These are phyloP conservation scores for Fusarium duplospermum DNA, from an alignment of 2,329 filamentous ascomycete species.

Conservation along the genomic window DNA sequence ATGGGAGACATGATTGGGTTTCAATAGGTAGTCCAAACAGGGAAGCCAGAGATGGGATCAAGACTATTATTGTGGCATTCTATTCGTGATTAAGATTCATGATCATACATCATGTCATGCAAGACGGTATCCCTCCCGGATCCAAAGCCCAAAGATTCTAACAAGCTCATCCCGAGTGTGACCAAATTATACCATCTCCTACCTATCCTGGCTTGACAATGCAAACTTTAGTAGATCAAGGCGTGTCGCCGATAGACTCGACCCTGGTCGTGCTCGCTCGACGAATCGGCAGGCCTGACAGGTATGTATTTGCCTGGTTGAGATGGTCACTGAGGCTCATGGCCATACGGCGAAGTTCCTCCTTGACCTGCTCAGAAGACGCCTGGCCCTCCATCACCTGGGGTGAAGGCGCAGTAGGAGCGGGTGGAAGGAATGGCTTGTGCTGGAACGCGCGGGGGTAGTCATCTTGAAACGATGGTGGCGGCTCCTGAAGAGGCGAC, in stretches of 20 bases:
- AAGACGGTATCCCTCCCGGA: conserved; percentile 1
- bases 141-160: not conserved
- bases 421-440: conserved; percentile 45
- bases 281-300: conserved; percentile 55
- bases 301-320: conserved; percentile 57
- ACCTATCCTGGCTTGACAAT: not conserved
- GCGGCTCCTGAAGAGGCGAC: conserved; percentile 36
- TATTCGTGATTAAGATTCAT: conserved; percentile 29
- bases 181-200: not conserved
- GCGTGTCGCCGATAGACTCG: conserved; percentile 40
- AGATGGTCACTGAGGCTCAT: conserved; percentile 63
- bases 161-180: not conserved
- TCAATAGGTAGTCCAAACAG: conserved; percentile 6
- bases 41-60: not conserved
- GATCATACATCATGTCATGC: conserved; percentile 17
- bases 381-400: conserved; percentile 67
- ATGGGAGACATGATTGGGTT: conserved; percentile 74
- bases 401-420: conserved; percentile 59
- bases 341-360: conserved; percentile 62
- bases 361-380: conserved; percentile 62
- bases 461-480: conserved; percentile 27
- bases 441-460: conserved; percentile 23
- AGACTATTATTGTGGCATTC: conserved; percentile 9
- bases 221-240: conserved; percentile 11
- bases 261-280: conserved; percentile 48